Evolutionary conservation across 1,139 yeast genomes (phyloP).

Genomic region (Candida tetrigidarum): DNA sequence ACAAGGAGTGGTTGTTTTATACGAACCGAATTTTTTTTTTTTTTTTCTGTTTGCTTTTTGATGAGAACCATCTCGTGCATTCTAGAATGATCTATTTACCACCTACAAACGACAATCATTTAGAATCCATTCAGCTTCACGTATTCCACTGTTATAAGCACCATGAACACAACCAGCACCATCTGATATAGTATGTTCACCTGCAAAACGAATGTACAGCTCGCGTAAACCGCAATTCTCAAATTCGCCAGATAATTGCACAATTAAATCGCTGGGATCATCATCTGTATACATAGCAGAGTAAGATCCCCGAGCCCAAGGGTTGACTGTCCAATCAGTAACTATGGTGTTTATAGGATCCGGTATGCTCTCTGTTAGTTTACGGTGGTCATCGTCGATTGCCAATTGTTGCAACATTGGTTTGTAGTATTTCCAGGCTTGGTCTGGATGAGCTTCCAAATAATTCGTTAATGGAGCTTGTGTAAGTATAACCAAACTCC

Average conservation of each 20-base stretch:
- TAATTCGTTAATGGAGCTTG: conserved; percentile 72
- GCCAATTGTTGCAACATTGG: conserved; percentile 38
- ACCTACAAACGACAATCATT: conserved; percentile 16
- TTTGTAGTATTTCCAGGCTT: conserved; percentile 45
- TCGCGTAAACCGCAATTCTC: conserved; percentile 52
- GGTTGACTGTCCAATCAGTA: conserved; percentile 73
- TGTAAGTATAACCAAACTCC: conserved; percentile 59
- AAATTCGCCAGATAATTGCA: conserved; percentile 51
- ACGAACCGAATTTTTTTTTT: too few species aligned
- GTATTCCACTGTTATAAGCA: conserved; percentile 69
- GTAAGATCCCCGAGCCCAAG: conserved; percentile 75
- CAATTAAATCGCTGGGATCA: conserved; percentile 64
- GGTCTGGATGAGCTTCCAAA: conserved; percentile 37
- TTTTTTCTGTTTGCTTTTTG: not conserved
- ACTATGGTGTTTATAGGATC: conserved; percentile 57
- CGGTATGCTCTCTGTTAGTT: conserved; percentile 25
- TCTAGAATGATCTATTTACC: conserved; percentile 6
- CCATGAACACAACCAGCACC: conserved; percentile 91
- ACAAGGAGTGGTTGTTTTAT: not conserved
- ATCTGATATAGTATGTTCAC: conserved; percentile 77
- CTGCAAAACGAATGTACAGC: conserved; percentile 72
- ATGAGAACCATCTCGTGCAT: conserved; percentile 7
- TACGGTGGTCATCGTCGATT: too few species aligned
- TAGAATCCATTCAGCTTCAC: conserved; percentile 64
- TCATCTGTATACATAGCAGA: conserved; percentile 70